Evolutionary conservation across 2,329 filamentous ascomycete genomes (phyloP), one percentile per base, ranked within the genome.

Genomic region (Scedosporium boydii): DNA sequence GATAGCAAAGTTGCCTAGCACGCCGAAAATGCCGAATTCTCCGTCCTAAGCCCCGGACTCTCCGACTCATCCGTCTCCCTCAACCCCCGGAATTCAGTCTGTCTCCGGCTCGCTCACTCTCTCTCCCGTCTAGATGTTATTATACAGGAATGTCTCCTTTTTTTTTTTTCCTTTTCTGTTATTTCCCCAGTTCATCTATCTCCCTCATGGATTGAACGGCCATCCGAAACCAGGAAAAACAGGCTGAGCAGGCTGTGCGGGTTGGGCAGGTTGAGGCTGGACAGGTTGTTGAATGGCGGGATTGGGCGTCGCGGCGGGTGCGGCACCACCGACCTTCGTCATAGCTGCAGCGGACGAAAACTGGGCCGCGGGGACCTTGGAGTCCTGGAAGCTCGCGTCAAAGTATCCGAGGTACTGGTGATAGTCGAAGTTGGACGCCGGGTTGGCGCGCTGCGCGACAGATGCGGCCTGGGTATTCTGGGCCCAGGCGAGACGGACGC

Each of bases 401-500:
- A 59, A 63, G 44, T 63, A 63, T 9, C 34, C 34, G 44, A 23
- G 34, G 61, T 59, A 63, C 7, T 48, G 23, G 27, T 63, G 61
- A 56, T 59, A 53, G 27, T 63, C 55, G 57, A 63, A 63, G 44
- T 27, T 46, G 21, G 61, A 63, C 1, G 42, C 57, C 10, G 57
- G 56, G 41, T 63, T 58, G 29, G 16, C 29, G 16, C 56, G 61
- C 21, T 63, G 42, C n/a, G 61, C 55, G 10, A 63, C 61, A 6
- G 61, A 41, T 1, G 41, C 56, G 18, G 42, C 27, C 34, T 63
- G 42, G 56, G 46, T 63, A 27, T 59, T 63, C 21, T 63, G 56
- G 7, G 61, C 61, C 61, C 61, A 63, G 18, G 61, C 61, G 14
- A 59, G 27, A 21, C 61, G 61, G 44, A 59, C 46, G 18, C 56